Conservation (phyloP, 2,329 filamentous ascomycete genomes). For the Ascochyta fabae region DNA sequence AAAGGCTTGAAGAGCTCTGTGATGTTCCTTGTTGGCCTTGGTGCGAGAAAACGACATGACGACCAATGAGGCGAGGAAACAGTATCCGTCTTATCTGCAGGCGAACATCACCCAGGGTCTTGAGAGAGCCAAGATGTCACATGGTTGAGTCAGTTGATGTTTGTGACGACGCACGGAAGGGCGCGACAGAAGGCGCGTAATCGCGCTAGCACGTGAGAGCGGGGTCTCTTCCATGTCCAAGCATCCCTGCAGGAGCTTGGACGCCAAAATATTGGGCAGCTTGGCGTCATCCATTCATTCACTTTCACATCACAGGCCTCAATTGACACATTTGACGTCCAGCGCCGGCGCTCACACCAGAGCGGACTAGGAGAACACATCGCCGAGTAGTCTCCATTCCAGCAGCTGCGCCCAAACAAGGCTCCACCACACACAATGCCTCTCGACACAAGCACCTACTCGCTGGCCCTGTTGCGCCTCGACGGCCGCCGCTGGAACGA, state of each 20-base stretch:
- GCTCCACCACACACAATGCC: constrained; percentile 67
- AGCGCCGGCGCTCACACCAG: not conserved
- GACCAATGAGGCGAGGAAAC: not conserved
- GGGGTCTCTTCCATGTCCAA: constrained; percentile 21
- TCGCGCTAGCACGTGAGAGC: constrained; percentile 39
- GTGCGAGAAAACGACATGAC: constrained; percentile 27
- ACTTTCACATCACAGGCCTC: not conserved
- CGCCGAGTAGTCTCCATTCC: too few species aligned
- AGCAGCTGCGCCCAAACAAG: not conserved
- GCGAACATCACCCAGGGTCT: not conserved
- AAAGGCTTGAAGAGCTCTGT: constrained; percentile 30
- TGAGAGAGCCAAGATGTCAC: not conserved
- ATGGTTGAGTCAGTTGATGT: too few species aligned
- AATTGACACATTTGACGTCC: not conserved
- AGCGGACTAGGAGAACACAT: too few species aligned
- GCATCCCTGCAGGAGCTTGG: constrained; percentile 26
- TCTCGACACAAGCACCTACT: constrained; percentile 92
- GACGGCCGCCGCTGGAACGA: constrained; percentile 95
- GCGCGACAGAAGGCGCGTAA: constrained; percentile 19
- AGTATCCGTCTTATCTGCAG: too few species aligned
- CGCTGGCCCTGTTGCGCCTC: constrained; percentile 72
- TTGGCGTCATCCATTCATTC: constrained; percentile 12
- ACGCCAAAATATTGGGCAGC: constrained; percentile 19
- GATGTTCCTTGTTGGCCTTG: constrained; percentile 20
- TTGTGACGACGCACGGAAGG: not conserved